Evolutionary conservation across 495 filamentous ascomycete species (phyloP).

Genomic region (Lophiostoma macrostomum): DNA sequence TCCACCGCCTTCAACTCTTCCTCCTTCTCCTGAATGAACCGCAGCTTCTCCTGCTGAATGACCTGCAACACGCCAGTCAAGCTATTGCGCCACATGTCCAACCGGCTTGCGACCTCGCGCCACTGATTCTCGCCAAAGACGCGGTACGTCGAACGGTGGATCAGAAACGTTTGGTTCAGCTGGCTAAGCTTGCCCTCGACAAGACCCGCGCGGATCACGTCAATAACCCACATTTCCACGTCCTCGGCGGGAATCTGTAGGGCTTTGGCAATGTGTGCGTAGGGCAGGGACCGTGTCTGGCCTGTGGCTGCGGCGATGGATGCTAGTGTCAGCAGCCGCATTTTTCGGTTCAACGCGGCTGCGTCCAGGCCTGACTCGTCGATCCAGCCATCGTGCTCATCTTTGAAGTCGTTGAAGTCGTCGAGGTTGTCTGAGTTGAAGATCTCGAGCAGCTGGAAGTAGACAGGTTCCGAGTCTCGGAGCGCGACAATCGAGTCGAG

Average conservation of each 20-base stretch:
- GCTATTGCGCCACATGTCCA: constrained; percentile 85
- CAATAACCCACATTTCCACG: constrained; percentile 97
- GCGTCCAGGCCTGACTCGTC: constrained; percentile 66
- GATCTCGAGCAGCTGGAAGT: constrained; percentile 89
- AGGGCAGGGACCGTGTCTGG: constrained; percentile 77
- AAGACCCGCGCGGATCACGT: constrained; percentile 89
- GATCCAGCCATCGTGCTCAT: constrained; percentile 75
- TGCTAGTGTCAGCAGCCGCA: constrained; percentile 90
- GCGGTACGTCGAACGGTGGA: constrained; percentile 90
- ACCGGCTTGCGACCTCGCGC: constrained; percentile 81
- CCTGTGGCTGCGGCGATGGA: constrained; percentile 74
- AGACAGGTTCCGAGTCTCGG: constrained; percentile 71
- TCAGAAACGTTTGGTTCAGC: constrained; percentile 83
- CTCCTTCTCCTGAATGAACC: constrained; percentile 57
- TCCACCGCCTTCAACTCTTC: constrained; percentile 59
- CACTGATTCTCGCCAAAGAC: constrained; percentile 98
- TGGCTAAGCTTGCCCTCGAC: constrained; percentile 94
- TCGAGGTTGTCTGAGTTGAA: constrained; percentile 90
- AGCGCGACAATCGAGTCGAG: constrained; percentile 86
- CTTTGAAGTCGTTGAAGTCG: constrained; percentile 90
- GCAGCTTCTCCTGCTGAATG: constrained; percentile 72
- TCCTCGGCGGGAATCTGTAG: constrained; percentile 77
- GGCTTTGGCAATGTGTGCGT: constrained; percentile 73
- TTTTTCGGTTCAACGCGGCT: constrained; percentile 71
- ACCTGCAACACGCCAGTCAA: constrained; percentile 71